Percentiles rank a stretch among this genome's conserved stretches.
These are phyloP conservation scores for Dactylellina leptospora DNA, from an alignment of 2,329 filamentous ascomycete species.

Conservation along the genomic window DNA sequence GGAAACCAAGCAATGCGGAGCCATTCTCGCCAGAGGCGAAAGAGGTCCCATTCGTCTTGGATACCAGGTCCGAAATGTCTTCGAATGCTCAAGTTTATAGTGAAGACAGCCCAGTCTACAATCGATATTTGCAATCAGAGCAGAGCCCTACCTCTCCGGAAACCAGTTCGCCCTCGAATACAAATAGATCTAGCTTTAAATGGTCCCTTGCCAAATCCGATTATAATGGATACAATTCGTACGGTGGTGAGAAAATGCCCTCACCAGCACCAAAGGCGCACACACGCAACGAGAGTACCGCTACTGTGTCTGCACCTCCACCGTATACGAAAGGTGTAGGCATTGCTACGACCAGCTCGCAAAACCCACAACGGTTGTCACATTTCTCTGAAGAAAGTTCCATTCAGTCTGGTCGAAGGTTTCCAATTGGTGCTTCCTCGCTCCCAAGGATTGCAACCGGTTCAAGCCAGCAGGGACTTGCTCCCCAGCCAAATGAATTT, in stretches of 20 bases:
- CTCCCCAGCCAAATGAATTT: neutral
- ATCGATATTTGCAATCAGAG: neutral
- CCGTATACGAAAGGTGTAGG: slow-evolving; percentile 28
- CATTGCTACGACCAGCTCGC: neutral
- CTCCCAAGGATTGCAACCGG: slow-evolving; percentile 31
- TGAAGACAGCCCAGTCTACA: slow-evolving; percentile 13
- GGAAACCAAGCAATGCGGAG: slow-evolving; percentile 6
- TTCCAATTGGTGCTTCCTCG: slow-evolving; percentile 19
- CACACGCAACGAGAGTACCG: slow-evolving; percentile 36
- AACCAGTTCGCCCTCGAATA: slow-evolving; percentile 11
- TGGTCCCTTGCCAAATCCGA: neutral
- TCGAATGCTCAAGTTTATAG: neutral
- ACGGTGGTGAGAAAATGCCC: slow-evolving; percentile 34
- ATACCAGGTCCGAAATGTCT: slow-evolving; percentile 8
- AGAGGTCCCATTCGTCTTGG: slow-evolving; percentile 2
- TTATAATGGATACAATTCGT: no score
- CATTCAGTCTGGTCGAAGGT: slow-evolving; percentile 15
- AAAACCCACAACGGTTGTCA: slow-evolving; percentile 7
- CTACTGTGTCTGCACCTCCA: slow-evolving; percentile 40
- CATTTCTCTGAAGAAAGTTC: slow-evolving; percentile 13
- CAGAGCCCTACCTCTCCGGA: slow-evolving; percentile 3
- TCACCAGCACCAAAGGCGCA: slow-evolving; percentile 21
- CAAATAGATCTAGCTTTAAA: neutral
- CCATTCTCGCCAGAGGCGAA: slow-evolving; percentile 5
- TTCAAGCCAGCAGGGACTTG: slow-evolving; percentile 7